Evolutionary conservation across 345 rosid species (phyloP).

Genomic region (Psidium friedrichsthalianum): DNA sequence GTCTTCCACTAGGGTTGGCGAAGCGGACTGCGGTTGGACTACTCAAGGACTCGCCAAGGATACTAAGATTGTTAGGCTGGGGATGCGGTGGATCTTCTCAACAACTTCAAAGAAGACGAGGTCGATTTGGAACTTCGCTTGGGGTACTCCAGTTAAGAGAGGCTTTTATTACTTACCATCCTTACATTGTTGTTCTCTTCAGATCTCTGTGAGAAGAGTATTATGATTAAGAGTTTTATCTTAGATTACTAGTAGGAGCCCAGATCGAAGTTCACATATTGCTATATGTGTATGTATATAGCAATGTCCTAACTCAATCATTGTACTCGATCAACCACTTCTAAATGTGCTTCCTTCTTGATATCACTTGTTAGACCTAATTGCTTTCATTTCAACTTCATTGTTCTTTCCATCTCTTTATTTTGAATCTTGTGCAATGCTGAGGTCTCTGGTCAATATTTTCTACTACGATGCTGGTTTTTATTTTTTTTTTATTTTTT

Average conservation of each 20-base stretch:
- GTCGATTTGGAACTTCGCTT: conserved; percentile 93
- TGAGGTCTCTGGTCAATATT: background rate
- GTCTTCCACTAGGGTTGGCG: background rate
- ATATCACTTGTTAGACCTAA: background rate
- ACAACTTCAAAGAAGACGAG: conserved; percentile 37
- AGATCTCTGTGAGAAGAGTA: background rate
- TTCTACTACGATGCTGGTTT: background rate
- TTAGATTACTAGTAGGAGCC: background rate
- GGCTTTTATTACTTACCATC: background rate
- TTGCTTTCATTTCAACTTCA: background rate
- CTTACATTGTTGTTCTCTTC: background rate
- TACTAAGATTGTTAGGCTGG: conserved; percentile 33
- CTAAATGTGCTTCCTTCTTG: background rate
- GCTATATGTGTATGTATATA: background rate
- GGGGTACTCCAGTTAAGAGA: conserved; percentile 40
- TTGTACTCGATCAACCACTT: background rate
- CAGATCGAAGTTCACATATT: background rate
- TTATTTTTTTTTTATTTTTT: no score
- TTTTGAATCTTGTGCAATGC: background rate
- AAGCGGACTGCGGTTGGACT: background rate
- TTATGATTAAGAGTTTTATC: background rate
- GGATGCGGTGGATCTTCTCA: conserved; percentile 52
- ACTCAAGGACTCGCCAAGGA: conserved; percentile 17
- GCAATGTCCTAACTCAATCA: background rate
- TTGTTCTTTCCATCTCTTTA: background rate